phyloP scores from a whole-genome alignment of 2,329 filamentous ascomycete species.

The Xylariales sp. region DNA sequence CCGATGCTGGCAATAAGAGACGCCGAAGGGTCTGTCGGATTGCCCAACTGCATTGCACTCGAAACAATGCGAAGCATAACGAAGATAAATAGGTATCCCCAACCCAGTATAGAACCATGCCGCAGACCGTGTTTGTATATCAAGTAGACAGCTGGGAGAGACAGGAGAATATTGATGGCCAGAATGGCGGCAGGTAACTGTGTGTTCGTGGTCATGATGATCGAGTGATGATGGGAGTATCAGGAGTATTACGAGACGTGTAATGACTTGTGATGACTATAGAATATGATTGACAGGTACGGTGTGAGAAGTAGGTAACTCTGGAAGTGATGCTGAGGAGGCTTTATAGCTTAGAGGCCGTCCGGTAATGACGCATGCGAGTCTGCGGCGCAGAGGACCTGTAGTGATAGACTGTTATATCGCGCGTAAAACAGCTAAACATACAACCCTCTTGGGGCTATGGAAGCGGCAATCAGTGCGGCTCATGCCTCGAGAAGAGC shows the following conservation, averaged over 20 bases:
- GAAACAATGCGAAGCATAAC: conserved; percentile 32
- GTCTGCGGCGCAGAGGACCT: no score
- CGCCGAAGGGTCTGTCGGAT: conserved; percentile 21
- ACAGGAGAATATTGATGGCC: conserved; percentile 30
- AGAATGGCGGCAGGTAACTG: conserved; percentile 22
- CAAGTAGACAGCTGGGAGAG: conserved; percentile 26
- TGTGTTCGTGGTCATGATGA: conserved; percentile 12
- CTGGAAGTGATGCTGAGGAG: no score
- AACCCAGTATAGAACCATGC: conserved; percentile 34
- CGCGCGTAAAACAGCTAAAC: no score
- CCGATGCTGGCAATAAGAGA: conserved; percentile 32
- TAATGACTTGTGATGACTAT: no score
- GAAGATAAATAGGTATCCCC: conserved; percentile 33
- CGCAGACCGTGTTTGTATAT: conserved; percentile 21
- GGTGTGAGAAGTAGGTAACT: no score
- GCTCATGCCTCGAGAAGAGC: no score
- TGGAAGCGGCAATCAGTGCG: no score
- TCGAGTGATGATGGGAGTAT: neutral
- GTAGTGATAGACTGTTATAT: no score
- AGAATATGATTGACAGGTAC: no score
- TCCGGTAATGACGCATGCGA: no score
- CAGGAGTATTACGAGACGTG: neutral
- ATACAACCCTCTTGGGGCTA: no score
- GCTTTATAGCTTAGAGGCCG: no score
- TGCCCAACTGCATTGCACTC: conserved; percentile 23